Conservation (phyloP, 495 filamentous ascomycete species). For the Penicillium cosmopolitanum region DNA sequence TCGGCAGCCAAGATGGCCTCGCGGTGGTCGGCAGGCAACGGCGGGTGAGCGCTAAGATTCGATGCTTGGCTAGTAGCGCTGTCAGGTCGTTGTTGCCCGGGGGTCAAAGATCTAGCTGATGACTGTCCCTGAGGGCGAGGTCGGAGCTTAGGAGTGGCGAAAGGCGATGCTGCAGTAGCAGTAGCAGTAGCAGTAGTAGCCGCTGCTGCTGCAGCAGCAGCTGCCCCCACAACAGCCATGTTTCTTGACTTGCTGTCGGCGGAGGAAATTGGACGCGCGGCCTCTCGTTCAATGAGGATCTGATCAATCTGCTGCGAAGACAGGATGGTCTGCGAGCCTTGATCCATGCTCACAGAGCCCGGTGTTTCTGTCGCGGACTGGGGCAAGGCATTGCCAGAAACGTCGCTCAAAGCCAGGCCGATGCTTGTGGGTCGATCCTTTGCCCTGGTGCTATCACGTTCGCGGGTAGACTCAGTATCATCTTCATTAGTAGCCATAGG, state of each 20-base stretch:
- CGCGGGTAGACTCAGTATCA: slow-evolving; percentile 45
- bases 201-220: slow-evolving; percentile 8
- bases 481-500: slow-evolving; percentile 54
- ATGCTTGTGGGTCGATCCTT: slow-evolving; percentile 46
- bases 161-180: slow-evolving; percentile 29
- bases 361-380: slow-evolving; percentile 31
- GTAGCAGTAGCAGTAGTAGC: slow-evolving; percentile 7
- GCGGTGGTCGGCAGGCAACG: slow-evolving; percentile 79
- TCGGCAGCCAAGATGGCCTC: slow-evolving; percentile 82
- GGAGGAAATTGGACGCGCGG: slow-evolving; percentile 37
- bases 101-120: slow-evolving; percentile 32
- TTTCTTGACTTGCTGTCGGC: slow-evolving; percentile 39
- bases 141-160: slow-evolving; percentile 43
- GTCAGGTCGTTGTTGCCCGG: slow-evolving; percentile 59
- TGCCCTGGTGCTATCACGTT: slow-evolving; percentile 33
- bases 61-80: slow-evolving; percentile 68
- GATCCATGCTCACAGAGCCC: slow-evolving; percentile 60
- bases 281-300: slow-evolving; percentile 55
- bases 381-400: slow-evolving; percentile 48
- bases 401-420: slow-evolving; percentile 45
- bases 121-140: slow-evolving; percentile 42
- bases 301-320: slow-evolving; percentile 74
- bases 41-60: slow-evolving; percentile 59
- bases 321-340: slow-evolving; percentile 73
- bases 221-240: slow-evolving; percentile 22